These are phyloP conservation scores for Chlorella sp. DNA, from an alignment of 139 green algal genomes.

Conservation along the genomic window DNA sequence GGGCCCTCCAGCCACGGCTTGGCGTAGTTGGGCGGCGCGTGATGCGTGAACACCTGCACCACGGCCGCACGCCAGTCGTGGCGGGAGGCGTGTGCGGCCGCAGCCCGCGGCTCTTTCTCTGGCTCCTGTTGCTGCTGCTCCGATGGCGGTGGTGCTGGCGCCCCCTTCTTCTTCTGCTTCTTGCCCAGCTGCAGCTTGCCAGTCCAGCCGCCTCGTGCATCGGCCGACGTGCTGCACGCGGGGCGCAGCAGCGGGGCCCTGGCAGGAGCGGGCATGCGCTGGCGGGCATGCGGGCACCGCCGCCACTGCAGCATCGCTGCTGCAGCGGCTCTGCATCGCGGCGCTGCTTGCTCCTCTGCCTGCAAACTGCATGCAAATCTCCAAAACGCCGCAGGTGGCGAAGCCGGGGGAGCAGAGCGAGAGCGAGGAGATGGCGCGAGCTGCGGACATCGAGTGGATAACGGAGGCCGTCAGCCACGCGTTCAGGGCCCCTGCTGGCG, in stretches of 20 bases:
- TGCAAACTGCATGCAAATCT: too few species aligned
- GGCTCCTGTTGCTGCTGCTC: background rate
- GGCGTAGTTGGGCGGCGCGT: background rate
- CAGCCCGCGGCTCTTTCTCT: background rate
- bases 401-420: background rate
- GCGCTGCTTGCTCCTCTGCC: too few species aligned
- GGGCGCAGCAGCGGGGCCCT: background rate
- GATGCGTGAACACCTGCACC: background rate
- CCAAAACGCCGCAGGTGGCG: background rate
- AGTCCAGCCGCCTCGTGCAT: background rate
- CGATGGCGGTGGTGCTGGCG: background rate
- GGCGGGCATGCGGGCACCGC: background rate
- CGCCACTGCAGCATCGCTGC: background rate
- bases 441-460: background rate
- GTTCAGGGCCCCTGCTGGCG: too few species aligned
- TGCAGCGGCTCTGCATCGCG: too few species aligned
- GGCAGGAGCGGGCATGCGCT: background rate
- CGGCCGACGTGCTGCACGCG: background rate
- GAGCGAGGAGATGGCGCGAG: background rate
- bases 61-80: background rate
- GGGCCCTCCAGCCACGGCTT: background rate
- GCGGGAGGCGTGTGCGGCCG: background rate
- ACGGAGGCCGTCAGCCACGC: background rate
- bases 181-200: background rate
- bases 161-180: background rate